A percentile compares a stretch with the other conserved stretches of the same genome.
Evolutionary conservation across 177 flowering plant genomes (phyloP).

Genomic region (Vitis hybrid): DNA sequence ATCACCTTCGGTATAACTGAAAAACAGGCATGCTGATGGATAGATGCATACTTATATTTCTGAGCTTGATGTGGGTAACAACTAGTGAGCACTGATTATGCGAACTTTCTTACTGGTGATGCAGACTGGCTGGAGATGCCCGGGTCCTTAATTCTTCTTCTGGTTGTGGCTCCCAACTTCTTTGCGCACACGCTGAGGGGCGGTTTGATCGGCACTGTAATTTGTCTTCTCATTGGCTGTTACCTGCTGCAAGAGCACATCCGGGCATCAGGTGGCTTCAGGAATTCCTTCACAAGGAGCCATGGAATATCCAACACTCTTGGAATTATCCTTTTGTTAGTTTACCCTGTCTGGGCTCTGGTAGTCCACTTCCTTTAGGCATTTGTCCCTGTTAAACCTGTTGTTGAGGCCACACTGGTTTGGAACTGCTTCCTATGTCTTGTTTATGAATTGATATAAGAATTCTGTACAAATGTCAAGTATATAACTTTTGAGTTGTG

Average conservation of each 20-base stretch:
- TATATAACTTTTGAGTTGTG: background rate
- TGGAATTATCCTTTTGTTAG: slow-evolving; percentile 44
- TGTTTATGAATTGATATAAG: background rate
- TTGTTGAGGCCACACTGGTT: background rate
- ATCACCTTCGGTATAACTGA: too few species aligned
- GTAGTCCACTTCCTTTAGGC: slow-evolving; percentile 27
- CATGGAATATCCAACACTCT: slow-evolving; percentile 48
- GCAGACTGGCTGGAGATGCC: slow-evolving; percentile 55
- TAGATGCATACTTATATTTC: too few species aligned
- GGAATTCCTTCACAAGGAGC: slow-evolving; percentile 42
- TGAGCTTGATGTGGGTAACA: too few species aligned
- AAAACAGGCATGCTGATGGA: too few species aligned
- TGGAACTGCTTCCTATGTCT: background rate
- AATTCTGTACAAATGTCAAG: background rate
- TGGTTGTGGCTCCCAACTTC: slow-evolving; percentile 43
- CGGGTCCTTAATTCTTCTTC: slow-evolving; percentile 41
- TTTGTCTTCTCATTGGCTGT: slow-evolving; percentile 39
- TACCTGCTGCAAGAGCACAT: slow-evolving; percentile 54
- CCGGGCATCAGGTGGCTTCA: slow-evolving; percentile 51
- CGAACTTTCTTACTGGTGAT: background rate
- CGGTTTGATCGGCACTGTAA: slow-evolving; percentile 34
- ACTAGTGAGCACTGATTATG: background rate
- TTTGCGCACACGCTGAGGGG: slow-evolving; percentile 29
- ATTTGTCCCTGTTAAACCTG: background rate
- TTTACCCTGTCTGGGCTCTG: slow-evolving; percentile 42